Evolutionary conservation across 2,329 filamentous ascomycete species (phyloP).

Genomic region (Dothiorella sarmentorum): DNA sequence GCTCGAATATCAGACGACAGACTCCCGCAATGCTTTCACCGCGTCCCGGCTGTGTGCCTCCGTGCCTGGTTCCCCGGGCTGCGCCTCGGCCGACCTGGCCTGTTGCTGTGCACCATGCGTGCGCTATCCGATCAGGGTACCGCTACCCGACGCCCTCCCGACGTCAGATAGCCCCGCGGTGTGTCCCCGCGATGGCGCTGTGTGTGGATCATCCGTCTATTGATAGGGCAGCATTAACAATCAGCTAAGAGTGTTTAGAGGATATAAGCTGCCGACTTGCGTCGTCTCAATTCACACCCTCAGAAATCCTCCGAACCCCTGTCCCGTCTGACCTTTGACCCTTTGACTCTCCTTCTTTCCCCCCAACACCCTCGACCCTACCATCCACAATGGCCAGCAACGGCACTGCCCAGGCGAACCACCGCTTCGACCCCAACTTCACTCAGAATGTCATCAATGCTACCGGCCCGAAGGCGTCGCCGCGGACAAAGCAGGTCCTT

Average conservation of each 20-base stretch:
- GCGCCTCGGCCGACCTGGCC: constrained; percentile 3
- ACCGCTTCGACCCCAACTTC: constrained; percentile 71
- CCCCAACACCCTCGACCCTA: not conserved
- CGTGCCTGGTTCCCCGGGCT: not conserved
- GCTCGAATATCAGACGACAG: constrained; percentile 7
- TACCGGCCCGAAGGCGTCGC: constrained; percentile 66
- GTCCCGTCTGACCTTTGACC: not conserved
- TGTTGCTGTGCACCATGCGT: not conserved
- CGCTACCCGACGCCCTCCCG: constrained; percentile 15
- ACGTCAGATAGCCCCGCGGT: constrained; percentile 8
- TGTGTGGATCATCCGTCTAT: constrained; percentile 1
- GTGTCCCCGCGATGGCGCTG: constrained; percentile 11
- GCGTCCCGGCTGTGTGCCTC: not conserved
- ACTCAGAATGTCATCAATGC: constrained; percentile 69
- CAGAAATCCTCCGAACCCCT: not conserved
- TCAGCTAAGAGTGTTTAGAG: not conserved
- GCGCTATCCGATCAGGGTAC: constrained; percentile 10
- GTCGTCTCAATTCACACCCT: not conserved
- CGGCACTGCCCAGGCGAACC: constrained; percentile 15
- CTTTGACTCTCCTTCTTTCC: not conserved
- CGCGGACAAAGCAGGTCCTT: constrained; percentile 63
- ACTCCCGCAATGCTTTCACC: not conserved
- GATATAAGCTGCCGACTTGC: constrained; percentile 4
- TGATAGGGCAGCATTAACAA: constrained; percentile 12
- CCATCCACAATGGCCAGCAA: constrained; percentile 24